Percentiles rank a stretch among this genome's conserved stretches.
These are phyloP conservation scores for Diutina neorugosa DNA, from an alignment of 1,139 yeast species.

Conservation along the genomic window DNA sequence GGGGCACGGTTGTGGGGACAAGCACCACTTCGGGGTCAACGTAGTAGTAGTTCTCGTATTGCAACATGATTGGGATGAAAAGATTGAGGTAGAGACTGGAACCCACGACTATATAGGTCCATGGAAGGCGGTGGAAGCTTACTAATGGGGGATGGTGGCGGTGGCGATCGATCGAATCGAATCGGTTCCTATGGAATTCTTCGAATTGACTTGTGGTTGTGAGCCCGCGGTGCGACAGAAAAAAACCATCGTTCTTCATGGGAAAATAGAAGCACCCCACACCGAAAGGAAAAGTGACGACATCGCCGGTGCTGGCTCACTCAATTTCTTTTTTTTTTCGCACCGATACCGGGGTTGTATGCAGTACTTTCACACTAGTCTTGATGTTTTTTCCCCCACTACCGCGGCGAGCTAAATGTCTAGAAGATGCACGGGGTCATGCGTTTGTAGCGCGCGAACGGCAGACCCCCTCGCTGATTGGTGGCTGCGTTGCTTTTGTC, in stretches of 20 bases:
- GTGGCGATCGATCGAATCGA: not conserved
- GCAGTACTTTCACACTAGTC: no score
- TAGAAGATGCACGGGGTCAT: not conserved
- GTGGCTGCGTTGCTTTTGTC: not conserved
- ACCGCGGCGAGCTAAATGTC: not conserved
- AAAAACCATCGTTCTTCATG: no score
- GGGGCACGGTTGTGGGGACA: not conserved
- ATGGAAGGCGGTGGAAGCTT: not conserved
- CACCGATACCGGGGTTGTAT: no score
- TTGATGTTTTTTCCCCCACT: not conserved
- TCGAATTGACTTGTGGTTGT: no score
- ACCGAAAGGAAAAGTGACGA: no score
- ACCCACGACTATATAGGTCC: not conserved
- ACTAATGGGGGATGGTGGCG: not conserved
- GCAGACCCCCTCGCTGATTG: not conserved
- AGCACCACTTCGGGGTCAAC: not conserved
- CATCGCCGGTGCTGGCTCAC: no score
- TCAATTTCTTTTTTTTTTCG: no score
- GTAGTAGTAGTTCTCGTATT: not conserved
- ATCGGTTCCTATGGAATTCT: not conserved
- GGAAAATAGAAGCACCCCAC: no score
- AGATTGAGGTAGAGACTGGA: no score
- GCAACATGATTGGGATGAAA: no score
- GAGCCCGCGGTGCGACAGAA: no score
- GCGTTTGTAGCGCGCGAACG: not conserved